phyloP scores from a whole-genome alignment of 805 yeast species.

The Candida ortonii region DNA sequence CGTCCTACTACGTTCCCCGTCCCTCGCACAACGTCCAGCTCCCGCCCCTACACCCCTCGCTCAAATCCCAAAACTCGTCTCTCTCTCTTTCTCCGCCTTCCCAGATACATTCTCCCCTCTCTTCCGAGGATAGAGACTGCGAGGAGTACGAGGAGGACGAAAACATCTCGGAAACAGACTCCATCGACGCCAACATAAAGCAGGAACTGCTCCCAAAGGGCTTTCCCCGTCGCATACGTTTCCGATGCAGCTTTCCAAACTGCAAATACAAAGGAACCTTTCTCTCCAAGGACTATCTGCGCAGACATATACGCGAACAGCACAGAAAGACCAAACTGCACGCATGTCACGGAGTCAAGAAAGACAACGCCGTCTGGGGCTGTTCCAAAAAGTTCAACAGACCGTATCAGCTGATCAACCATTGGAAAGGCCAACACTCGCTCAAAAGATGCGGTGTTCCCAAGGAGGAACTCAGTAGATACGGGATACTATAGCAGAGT shows the following conservation, averaged over 20 bases:
- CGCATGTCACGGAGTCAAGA: constrained; percentile 24
- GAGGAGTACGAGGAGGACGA: constrained; percentile 5
- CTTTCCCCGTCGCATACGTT: constrained; percentile 7
- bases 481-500: constrained; percentile 19
- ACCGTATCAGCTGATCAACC: constrained; percentile 34
- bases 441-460: constrained; percentile 32
- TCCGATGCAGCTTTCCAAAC: constrained; percentile 20
- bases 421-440: constrained; percentile 34
- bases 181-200: constrained; percentile 10
- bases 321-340: constrained; percentile 27
- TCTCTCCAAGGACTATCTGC: constrained; percentile 28
- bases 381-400: constrained; percentile 32
- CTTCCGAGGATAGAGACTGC: constrained; percentile 4
- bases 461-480: constrained; percentile 18
- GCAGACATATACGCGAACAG: constrained; percentile 33
- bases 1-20: constrained; percentile 2
- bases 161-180: constrained; percentile 9
- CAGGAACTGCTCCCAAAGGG: constrained; percentile 7
- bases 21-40: constrained; percentile 1
- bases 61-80: neutral
- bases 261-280: constrained; percentile 32
- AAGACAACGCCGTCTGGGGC: constrained; percentile 29
- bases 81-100: constrained; percentile 10
- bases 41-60: constrained; percentile 2
- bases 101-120: constrained; percentile 3